phyloP scores from a whole-genome alignment of 2,329 filamentous ascomycete species.

The Periconia sp. region DNA sequence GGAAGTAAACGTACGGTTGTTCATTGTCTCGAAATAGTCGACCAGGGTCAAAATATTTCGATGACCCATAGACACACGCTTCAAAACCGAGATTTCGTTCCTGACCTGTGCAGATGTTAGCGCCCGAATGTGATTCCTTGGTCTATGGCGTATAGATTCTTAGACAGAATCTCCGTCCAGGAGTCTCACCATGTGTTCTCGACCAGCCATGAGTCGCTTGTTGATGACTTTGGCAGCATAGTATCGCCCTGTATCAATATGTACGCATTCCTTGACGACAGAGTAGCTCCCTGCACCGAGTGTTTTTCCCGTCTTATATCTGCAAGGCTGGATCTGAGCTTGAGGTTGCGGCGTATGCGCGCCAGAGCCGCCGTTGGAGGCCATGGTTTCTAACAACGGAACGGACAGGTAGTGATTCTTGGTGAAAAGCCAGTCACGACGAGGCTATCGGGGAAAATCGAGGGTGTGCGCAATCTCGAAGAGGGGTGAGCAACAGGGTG shows the following conservation, averaged over 20 bases:
- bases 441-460: background rate
- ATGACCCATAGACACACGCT: constrained; percentile 98
- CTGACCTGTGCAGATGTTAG: constrained; percentile 65
- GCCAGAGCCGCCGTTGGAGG: constrained; percentile 37
- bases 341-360: constrained; percentile 34
- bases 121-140: background rate
- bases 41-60: constrained; percentile 97
- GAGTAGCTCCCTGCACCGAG: constrained; percentile 96
- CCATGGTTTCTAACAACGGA: constrained; percentile 14
- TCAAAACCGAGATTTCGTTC: constrained; percentile 97
- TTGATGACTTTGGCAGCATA: constrained; percentile 99
- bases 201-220: constrained; percentile 94
- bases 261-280: constrained; percentile 97
- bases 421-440: background rate
- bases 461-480: background rate
- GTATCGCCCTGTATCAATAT: constrained; percentile 95
- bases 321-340: constrained; percentile 82
- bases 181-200: constrained; percentile 89
- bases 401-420: background rate
- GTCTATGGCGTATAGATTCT: background rate
- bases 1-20: constrained; percentile 68
- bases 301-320: constrained; percentile 98
- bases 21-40: constrained; percentile 99
- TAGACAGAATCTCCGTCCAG: background rate
- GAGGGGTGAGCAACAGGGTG: background rate